Conservation (phyloP, 805 yeast genomes). For the Hanseniaspora nectarophila region DNA sequence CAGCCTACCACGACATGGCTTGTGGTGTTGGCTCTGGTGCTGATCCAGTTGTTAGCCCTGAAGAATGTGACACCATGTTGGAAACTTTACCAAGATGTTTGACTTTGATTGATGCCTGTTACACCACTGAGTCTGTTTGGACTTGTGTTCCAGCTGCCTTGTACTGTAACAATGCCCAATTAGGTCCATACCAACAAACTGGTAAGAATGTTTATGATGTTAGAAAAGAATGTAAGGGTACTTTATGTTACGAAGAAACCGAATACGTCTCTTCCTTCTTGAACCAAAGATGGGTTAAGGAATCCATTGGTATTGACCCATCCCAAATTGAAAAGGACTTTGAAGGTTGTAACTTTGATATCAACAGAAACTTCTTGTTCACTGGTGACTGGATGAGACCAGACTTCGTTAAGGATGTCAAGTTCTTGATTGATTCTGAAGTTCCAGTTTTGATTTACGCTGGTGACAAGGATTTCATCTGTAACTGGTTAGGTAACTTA, state of each 20-base stretch:
- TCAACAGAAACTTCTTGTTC: slow-evolving; percentile 67
- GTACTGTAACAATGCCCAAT: slow-evolving; percentile 75
- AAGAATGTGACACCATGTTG: slow-evolving; percentile 63
- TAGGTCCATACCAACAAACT: slow-evolving; percentile 70
- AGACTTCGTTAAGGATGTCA: slow-evolving; percentile 56
- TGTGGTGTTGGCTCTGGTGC: slow-evolving; percentile 78
- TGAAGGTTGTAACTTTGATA: slow-evolving; percentile 66
- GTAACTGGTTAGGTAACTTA: slow-evolving; percentile 92
- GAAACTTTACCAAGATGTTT: slow-evolving; percentile 65
- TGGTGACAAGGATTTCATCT: slow-evolving; percentile 91
- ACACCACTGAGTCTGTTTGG: slow-evolving; percentile 60
- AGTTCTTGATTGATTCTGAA: slow-evolving; percentile 55
- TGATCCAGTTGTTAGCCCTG: slow-evolving; percentile 63
- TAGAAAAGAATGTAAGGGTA: slow-evolving; percentile 64
- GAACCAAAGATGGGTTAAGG: slow-evolving; percentile 63
- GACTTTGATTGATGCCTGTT: slow-evolving; percentile 64
- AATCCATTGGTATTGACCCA: slow-evolving; percentile 73
- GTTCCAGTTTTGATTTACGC: slow-evolving; percentile 83
- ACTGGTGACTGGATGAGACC: slow-evolving; percentile 92
- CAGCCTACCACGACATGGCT: slow-evolving; percentile 81
- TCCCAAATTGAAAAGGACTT: slow-evolving; percentile 30
- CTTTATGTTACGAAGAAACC: slow-evolving; percentile 69
- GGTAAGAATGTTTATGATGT: slow-evolving; percentile 89
- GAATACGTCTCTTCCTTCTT: slow-evolving; percentile 65
- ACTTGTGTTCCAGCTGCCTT: slow-evolving; percentile 83